These are phyloP conservation scores for Cucumis sativus DNA, from an alignment of 306 rosid genomes.

Conservation along the genomic window DNA sequence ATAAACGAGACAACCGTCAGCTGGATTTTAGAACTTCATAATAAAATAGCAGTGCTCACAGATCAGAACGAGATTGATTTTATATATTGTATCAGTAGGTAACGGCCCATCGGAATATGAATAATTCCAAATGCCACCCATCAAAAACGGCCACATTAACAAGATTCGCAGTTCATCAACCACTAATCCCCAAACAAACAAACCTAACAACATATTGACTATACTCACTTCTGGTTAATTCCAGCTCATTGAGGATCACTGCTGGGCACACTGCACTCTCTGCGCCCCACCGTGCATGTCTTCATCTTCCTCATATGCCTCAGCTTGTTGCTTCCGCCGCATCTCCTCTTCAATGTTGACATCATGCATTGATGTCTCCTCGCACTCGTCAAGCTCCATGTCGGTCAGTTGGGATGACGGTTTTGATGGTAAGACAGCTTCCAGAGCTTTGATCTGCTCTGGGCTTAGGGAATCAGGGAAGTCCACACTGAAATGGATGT, in stretches of 20 bases:
- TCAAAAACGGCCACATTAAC: background rate
- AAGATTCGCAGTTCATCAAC: background rate
- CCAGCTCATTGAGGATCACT: background rate
- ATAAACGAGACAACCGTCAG: background rate
- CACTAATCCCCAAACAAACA: background rate
- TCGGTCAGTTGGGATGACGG: conserved; percentile 45
- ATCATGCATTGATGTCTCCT: conserved; percentile 78
- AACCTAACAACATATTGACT: background rate
- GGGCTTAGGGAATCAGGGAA: conserved; percentile 58
- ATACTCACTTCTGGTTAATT: background rate
- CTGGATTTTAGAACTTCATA: background rate
- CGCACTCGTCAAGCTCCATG: conserved; percentile 91
- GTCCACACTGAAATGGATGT: conserved; percentile 75
- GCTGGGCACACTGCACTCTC: conserved; percentile 18
- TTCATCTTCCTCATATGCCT: conserved; percentile 76
- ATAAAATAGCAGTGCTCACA: background rate
- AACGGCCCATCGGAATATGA: background rate
- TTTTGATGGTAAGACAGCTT: conserved; percentile 54
- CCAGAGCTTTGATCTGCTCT: conserved; percentile 56
- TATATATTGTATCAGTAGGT: background rate
- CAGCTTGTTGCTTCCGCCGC: conserved; percentile 56
- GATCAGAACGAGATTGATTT: background rate
- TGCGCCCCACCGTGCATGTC: conserved; percentile 26
- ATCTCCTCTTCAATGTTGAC: conserved; percentile 83
- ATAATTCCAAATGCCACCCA: background rate